Conservation (phyloP, 2,329 filamentous ascomycete genomes). For the Lecanicillium sp. region DNA sequence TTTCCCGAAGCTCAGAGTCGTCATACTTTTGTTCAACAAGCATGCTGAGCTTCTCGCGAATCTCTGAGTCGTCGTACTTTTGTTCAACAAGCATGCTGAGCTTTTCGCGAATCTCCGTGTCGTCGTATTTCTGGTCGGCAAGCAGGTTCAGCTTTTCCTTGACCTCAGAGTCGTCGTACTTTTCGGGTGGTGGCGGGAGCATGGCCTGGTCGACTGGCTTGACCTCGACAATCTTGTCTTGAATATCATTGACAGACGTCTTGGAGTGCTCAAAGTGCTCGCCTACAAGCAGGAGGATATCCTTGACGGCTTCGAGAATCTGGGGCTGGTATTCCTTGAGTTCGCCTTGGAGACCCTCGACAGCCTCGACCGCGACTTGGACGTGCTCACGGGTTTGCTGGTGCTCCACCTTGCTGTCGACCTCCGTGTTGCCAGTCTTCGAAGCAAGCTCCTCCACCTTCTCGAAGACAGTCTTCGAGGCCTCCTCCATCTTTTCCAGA, state of each 20-base stretch:
- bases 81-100: conserved; percentile 28
- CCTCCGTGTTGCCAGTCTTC: conserved; percentile 69
- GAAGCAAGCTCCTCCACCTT: conserved; percentile 73
- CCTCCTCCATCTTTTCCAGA: conserved; percentile 79
- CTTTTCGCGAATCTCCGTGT: conserved; percentile 26
- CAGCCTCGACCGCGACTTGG: conserved; percentile 63
- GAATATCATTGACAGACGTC: conserved; percentile 49
- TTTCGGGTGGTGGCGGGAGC: conserved; percentile 47
- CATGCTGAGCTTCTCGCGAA: conserved; percentile 21
- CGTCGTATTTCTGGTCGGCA: conserved; percentile 55
- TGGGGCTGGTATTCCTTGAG: conserved; percentile 81
- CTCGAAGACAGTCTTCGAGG: conserved; percentile 79
- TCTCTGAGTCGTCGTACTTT: conserved; percentile 29
- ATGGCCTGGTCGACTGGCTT: conserved; percentile 55
- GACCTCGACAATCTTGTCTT: conserved; percentile 56
- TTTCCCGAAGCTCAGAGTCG: conserved; percentile 19
- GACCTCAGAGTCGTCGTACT: conserved; percentile 49
- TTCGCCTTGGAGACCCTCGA: conserved; percentile 72
- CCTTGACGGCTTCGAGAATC: conserved; percentile 77
- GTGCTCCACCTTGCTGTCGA: conserved; percentile 71
- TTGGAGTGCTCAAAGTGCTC: conserved; percentile 88
- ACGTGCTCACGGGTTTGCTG: conserved; percentile 77
- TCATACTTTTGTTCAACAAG: conserved; percentile 19
- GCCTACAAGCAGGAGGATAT: conserved; percentile 75
- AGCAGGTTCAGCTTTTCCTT: conserved; percentile 30